Evolutionary conservation across 192 early-diverging fungal species (phyloP).

Genomic region (Backusella liffmaniae): DNA sequence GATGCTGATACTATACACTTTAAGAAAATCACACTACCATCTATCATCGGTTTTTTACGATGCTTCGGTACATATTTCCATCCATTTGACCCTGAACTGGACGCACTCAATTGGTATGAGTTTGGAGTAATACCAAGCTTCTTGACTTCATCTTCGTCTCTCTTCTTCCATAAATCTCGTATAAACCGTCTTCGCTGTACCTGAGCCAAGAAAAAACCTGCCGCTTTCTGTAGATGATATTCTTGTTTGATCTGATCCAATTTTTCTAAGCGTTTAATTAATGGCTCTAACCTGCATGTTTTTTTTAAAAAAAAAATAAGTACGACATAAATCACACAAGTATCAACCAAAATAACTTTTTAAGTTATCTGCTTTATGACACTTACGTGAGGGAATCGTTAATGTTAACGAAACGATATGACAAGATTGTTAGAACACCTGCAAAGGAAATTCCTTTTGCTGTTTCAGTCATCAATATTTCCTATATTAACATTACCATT

Average conservation of each 20-base stretch:
- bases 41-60: not conserved
- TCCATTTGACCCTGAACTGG: not conserved
- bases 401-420: constrained; percentile 29
- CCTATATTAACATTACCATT: constrained; percentile 13
- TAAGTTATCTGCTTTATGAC: not conserved
- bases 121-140: constrained; percentile 7
- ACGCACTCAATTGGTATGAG: not conserved
- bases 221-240: constrained; percentile 34
- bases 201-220: constrained; percentile 29
- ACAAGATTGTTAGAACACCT: constrained; percentile 22
- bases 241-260: constrained; percentile 21
- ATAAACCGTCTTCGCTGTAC: constrained; percentile 29
- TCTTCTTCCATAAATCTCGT: constrained; percentile 28
- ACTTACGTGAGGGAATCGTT: constrained; percentile 26
- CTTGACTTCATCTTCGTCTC: constrained; percentile 32
- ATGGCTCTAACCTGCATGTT: constrained; percentile 21
- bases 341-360: not conserved
- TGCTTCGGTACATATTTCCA: not conserved
- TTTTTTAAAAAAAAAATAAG: not conserved
- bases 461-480: constrained; percentile 29
- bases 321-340: not conserved
- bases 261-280: constrained; percentile 33
- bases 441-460: constrained; percentile 31
- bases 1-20: too few relatives aligned
- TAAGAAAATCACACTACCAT: not conserved